A percentile compares a stretch with the other conserved stretches of the same genome.
Evolutionary conservation across 2,329 filamentous ascomycete species (phyloP).

Genomic region (Aspergillus novoparasiticus): DNA sequence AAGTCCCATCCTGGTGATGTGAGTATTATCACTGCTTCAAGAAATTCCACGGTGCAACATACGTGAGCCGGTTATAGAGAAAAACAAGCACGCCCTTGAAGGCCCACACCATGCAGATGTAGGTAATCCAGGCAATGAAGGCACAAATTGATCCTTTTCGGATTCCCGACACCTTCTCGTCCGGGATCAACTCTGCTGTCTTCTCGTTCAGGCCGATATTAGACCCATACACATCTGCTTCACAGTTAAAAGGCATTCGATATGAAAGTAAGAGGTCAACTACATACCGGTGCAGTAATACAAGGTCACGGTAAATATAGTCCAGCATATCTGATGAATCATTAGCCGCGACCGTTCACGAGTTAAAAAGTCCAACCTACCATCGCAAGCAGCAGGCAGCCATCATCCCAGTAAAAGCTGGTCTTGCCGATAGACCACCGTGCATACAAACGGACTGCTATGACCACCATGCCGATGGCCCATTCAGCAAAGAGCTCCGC

Average conservation of each 20-base stretch:
- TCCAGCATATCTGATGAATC: slow-evolving; percentile 20
- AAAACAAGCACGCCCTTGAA: slow-evolving; percentile 22
- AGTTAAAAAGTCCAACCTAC: not conserved
- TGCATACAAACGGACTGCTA: slow-evolving; percentile 20
- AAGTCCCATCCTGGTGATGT: slow-evolving; percentile 15
- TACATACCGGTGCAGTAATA: slow-evolving; percentile 18
- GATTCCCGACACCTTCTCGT: slow-evolving; percentile 6
- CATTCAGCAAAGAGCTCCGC: slow-evolving; percentile 23
- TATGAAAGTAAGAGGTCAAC: not conserved
- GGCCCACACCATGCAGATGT: slow-evolving; percentile 22
- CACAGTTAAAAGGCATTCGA: not conserved
- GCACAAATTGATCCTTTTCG: slow-evolving; percentile 16
- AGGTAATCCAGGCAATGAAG: slow-evolving; percentile 21
- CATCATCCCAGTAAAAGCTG: slow-evolving; percentile 22
- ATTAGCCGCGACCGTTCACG: not conserved
- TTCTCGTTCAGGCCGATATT: slow-evolving; percentile 17
- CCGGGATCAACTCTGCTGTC: slow-evolving; percentile 16
- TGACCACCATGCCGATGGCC: slow-evolving; percentile 20
- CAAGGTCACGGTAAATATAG: slow-evolving; percentile 17
- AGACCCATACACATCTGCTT: slow-evolving; percentile 13
- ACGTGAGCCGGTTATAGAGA: slow-evolving; percentile 23
- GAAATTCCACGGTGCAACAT: not conserved
- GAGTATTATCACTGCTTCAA: not conserved
- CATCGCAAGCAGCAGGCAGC: slow-evolving; percentile 13
- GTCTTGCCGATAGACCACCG: slow-evolving; percentile 19